Conservation (phyloP, 2,329 filamentous ascomycete species). For the Aulographum hederae region DNA sequence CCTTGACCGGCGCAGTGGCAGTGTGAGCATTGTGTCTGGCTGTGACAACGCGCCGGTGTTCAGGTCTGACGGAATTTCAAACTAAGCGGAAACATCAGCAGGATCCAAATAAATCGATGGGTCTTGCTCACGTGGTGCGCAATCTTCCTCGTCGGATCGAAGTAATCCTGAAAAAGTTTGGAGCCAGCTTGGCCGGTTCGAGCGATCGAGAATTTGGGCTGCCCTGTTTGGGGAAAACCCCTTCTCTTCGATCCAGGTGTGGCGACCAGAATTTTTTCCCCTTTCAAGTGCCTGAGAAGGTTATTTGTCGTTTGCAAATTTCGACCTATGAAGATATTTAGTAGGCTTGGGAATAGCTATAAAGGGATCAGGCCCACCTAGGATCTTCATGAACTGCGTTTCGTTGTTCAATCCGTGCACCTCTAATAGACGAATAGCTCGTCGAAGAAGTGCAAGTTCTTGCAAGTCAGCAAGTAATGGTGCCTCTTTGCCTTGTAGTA, state of each 20-base stretch:
- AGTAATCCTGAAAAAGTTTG: conserved; percentile 8
- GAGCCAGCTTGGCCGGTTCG: conserved; percentile 1
- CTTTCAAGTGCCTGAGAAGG: conserved; percentile 6
- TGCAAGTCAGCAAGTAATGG: conserved; percentile 8
- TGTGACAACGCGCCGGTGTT: no score
- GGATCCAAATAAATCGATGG: neutral
- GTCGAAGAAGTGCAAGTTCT: conserved; percentile 7
- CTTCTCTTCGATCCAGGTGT: conserved; percentile 4
- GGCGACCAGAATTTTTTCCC: conserved; percentile 5
- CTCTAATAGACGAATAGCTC: conserved; percentile 8
- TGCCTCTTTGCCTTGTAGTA: conserved; percentile 13
- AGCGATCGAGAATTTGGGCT: conserved; percentile 3
- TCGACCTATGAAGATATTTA: conserved; percentile 7
- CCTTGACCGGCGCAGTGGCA: no score
- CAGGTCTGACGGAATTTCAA: no score
- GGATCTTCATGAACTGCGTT: conserved; percentile 7
- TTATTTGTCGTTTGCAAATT: conserved; percentile 7
- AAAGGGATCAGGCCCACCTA: conserved; percentile 7
- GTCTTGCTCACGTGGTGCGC: conserved; percentile 8
- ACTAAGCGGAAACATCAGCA: no score
- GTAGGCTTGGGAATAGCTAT: neutral
- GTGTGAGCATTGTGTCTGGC: no score
- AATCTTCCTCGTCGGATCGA: conserved; percentile 9
- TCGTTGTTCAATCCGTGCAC: conserved; percentile 7
- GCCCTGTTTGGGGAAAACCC: conserved; percentile 4